phyloP scores from a whole-genome alignment of 768 basidiomycete species.

The Tricholoma flavovirens region DNA sequence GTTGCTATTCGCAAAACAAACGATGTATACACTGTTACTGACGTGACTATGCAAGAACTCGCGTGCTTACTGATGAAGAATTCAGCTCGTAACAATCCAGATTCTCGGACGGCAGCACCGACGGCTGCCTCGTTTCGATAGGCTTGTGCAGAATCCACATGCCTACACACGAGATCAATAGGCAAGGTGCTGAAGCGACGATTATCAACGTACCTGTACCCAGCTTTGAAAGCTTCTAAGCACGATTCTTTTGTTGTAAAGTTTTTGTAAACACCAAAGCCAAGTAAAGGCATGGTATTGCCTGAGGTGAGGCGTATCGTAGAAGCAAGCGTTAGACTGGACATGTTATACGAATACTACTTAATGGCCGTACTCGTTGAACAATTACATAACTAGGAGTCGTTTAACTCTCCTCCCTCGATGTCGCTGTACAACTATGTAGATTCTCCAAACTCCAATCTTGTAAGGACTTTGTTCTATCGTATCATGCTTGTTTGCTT shows the following conservation, averaged over 20 bases:
- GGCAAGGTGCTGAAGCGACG: not conserved
- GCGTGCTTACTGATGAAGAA: conserved; percentile 58
- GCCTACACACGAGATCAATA: conserved; percentile 32
- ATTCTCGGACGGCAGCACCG: conserved; percentile 52
- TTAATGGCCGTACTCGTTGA: too few relatives aligned
- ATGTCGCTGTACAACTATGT: conserved; percentile 54
- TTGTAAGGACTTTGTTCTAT: conserved; percentile 38
- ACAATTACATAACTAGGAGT: not conserved
- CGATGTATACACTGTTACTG: conserved; percentile 3
- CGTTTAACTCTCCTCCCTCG: not conserved
- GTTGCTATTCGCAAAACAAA: conserved; percentile 41
- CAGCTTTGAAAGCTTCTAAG: conserved; percentile 55
- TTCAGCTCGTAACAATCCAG: conserved; percentile 49
- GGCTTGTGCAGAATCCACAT: conserved; percentile 67
- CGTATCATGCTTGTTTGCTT: not conserved
- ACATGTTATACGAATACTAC: conserved; percentile 7
- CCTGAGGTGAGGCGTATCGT: conserved; percentile 25
- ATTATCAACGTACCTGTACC: conserved; percentile 46
- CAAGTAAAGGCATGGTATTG: conserved; percentile 55
- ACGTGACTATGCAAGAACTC: not conserved
- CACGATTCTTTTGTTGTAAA: conserved; percentile 49
- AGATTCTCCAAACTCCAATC: conserved; percentile 57
- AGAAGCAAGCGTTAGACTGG: conserved; percentile 18
- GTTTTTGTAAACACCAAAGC: conserved; percentile 71
- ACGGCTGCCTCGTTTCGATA: conserved; percentile 65